Evolutionary conservation across 2,329 filamentous ascomycete genomes (phyloP).

Genomic region (Microsporum ferrugineum): DNA sequence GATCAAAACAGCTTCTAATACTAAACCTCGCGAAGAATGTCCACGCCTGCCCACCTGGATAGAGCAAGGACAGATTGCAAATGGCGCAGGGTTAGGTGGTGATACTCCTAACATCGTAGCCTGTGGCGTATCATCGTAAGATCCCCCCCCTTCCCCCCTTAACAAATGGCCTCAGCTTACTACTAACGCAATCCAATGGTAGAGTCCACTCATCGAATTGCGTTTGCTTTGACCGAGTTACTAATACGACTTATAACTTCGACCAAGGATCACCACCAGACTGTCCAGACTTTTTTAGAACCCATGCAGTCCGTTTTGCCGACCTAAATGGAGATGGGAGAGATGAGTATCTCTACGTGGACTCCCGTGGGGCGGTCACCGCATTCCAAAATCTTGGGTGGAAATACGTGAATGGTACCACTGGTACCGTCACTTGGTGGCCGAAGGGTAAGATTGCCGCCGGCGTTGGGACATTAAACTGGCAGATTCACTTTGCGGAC

Average conservation of each 20-base stretch:
- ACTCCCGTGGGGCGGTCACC: constrained; percentile 5
- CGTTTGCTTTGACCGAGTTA: neutral
- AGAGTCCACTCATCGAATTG: neutral
- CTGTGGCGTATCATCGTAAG: neutral
- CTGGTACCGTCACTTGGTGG: neutral
- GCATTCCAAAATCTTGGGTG: constrained; percentile 9
- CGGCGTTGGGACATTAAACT: constrained; percentile 1
- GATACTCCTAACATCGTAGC: neutral
- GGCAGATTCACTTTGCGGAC: constrained; percentile 9
- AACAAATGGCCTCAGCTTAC: too few species aligned
- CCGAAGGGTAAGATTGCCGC: constrained; percentile 5
- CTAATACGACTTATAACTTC: neutral
- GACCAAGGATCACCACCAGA: neutral
- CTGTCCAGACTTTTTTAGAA: too few species aligned
- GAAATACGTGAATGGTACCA: neutral
- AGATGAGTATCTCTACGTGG: constrained; percentile 12
- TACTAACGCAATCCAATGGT: too few species aligned
- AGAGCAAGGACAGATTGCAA: constrained; percentile 1
- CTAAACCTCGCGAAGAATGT: too few species aligned
- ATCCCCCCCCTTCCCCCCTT: neutral
- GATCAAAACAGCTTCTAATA: too few species aligned
- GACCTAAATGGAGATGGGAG: constrained; percentile 11
- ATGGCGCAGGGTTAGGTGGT: neutral
- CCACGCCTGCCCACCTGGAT: neutral
- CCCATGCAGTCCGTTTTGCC: constrained; percentile 4